Evolutionary conservation across 2,329 filamentous ascomycete genomes (phyloP).

Genomic region (Botrytis medusae): DNA sequence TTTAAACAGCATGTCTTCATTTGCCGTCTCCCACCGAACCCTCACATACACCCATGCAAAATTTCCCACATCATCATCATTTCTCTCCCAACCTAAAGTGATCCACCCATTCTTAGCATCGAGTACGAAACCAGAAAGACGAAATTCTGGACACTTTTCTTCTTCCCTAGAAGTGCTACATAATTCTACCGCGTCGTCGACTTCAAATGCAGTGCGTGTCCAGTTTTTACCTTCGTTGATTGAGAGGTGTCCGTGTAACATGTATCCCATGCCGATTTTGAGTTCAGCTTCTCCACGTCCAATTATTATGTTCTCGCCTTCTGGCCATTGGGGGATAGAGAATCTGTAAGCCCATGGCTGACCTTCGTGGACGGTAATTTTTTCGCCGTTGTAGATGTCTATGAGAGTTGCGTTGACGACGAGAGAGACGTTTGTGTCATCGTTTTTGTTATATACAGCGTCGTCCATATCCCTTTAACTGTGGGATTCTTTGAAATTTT

Average conservation of each 20-base stretch:
- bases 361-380: neutral
- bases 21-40: neutral
- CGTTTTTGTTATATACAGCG: conserved; percentile 10
- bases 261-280: conserved; percentile 2
- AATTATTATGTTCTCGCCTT: neutral
- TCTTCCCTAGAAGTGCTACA: neutral
- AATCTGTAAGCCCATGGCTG: conserved; percentile 17
- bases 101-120: neutral
- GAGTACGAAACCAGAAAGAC: conserved; percentile 6
- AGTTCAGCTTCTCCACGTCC: conserved; percentile 15
- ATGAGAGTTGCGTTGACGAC: conserved; percentile 15
- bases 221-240: conserved; percentile 17
- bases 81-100: conserved; percentile 13
- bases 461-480: neutral
- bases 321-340: conserved; percentile 5
- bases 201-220: conserved; percentile 18
- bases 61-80: conserved; percentile 20
- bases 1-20: conserved; percentile 1
- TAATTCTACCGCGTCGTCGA: conserved; percentile 13
- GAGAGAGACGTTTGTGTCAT: conserved; percentile 15
- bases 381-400: conserved; percentile 12
- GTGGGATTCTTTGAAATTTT: neutral
- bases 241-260: conserved; percentile 9
- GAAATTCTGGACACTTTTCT: conserved; percentile 10
- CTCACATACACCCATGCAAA: conserved; percentile 17